Conservation (phyloP, 352 stramenopile genomes). For the Hyaloperonospora brassicae region DNA sequence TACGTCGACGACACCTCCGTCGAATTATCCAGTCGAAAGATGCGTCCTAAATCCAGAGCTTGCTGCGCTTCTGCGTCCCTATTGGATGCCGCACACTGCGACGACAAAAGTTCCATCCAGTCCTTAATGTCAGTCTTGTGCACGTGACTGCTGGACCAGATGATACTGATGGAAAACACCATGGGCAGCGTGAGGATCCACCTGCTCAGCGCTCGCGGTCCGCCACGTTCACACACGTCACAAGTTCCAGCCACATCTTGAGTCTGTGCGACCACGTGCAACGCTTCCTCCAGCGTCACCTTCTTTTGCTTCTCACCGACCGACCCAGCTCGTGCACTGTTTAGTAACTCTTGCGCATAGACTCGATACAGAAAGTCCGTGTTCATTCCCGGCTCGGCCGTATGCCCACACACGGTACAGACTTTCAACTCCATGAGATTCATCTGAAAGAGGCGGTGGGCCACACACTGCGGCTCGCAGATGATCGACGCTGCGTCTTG, state of each 20-base stretch:
- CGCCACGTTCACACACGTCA: conserved; percentile 40
- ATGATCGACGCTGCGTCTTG: conserved; percentile 57
- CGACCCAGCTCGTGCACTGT: conserved; percentile 6
- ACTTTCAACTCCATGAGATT: conserved; percentile 78
- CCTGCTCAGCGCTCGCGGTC: conserved; percentile 39
- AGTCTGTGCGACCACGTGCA: conserved; percentile 46
- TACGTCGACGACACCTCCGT: conserved; percentile 35
- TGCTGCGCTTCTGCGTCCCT: conserved; percentile 35
- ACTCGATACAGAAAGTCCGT: conserved; percentile 80
- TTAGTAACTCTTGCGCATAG: conserved; percentile 65
- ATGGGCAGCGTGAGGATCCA: conserved; percentile 83
- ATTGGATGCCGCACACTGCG: conserved; percentile 25
- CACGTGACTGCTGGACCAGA: conserved; percentile 66
- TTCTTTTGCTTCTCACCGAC: conserved; percentile 15
- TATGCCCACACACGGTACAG: conserved; percentile 52
- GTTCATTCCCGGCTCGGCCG: conserved; percentile 71
- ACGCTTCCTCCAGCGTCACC: conserved; percentile 49
- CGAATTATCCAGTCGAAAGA: conserved; percentile 56
- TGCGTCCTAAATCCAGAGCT: conserved; percentile 51
- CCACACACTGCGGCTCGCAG: conserved; percentile 73
- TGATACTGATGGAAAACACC: conserved; percentile 79
- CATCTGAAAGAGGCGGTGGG: conserved; percentile 80
- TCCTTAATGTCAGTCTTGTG: conserved; percentile 58
- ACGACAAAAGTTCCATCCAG: conserved; percentile 61
- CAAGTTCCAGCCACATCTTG: conserved; percentile 37